phyloP scores from a whole-genome alignment of 2,329 filamentous ascomycete genomes.

The Stachybotrys chlorohalonatus region DNA sequence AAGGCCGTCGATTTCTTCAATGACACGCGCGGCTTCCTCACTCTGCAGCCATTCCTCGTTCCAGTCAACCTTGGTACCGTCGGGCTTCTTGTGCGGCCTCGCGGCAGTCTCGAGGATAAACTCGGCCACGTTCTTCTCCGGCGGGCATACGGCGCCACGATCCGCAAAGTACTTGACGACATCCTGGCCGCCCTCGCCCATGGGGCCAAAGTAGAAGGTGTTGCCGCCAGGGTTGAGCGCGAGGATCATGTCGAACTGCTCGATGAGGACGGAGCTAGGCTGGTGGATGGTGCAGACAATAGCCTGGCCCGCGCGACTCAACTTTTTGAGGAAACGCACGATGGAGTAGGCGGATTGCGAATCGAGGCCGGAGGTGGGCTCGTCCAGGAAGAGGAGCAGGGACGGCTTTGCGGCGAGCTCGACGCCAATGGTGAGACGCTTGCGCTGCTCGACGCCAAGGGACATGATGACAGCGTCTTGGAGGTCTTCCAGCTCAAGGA shows the following conservation, averaged over 20 bases:
- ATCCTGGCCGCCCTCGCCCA: constrained; percentile 34
- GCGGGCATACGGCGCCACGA: constrained; percentile 57
- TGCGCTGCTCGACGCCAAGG: constrained; percentile 47
- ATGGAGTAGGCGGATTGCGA: constrained; percentile 49
- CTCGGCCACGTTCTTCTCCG: constrained; percentile 39
- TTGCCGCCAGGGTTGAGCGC: constrained; percentile 41
- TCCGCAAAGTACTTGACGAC: constrained; percentile 45
- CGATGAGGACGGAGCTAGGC: constrained; percentile 42
- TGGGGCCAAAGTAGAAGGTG: constrained; percentile 43
- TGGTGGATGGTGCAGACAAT: constrained; percentile 53
- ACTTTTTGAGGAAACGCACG: constrained; percentile 47
- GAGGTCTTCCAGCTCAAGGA: constrained; percentile 56
- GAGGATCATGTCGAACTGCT: constrained; percentile 44
- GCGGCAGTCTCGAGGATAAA: constrained; percentile 39
- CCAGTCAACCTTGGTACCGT: constrained; percentile 39
- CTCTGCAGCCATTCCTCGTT: constrained; percentile 64
- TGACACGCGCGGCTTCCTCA: constrained; percentile 45
- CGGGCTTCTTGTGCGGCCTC: not conserved
- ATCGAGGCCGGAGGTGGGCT: constrained; percentile 47
- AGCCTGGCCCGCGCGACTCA: constrained; percentile 48
- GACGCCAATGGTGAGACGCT: constrained; percentile 43
- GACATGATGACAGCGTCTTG: constrained; percentile 52
- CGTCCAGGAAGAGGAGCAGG: constrained; percentile 52
- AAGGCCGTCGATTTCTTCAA: constrained; percentile 56
- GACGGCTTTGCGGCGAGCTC: constrained; percentile 46